These are phyloP conservation scores for Paecilomyces dactylethromorphus DNA, from an alignment of 2,329 filamentous ascomycete genomes.

Conservation along the genomic window DNA sequence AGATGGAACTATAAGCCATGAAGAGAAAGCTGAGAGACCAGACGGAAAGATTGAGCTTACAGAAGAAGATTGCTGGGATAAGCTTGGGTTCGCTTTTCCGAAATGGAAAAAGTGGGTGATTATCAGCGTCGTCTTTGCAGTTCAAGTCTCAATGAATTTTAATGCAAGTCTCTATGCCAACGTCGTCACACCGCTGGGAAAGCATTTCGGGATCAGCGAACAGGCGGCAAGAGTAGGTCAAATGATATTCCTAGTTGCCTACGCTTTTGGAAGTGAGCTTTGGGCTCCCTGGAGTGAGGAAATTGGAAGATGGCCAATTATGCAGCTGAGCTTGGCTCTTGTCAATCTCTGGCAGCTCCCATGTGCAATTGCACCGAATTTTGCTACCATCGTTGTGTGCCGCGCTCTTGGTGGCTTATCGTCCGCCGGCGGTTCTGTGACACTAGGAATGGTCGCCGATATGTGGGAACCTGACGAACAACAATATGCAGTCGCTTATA, in stretches of 20 bases:
- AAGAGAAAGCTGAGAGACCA: conserved; percentile 8
- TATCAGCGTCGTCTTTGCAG: conserved; percentile 60
- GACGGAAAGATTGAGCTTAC: conserved; percentile 34
- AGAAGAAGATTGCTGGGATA: conserved; percentile 55
- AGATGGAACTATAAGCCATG: background rate
- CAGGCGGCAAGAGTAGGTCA: conserved; percentile 66
- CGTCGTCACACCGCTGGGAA: conserved; percentile 54
- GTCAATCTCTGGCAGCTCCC: conserved; percentile 73
- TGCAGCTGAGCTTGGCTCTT: conserved; percentile 65
- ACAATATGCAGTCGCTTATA: conserved; percentile 54
- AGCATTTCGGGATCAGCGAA: conserved; percentile 60
- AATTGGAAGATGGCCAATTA: conserved; percentile 66
- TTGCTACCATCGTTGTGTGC: conserved; percentile 61
- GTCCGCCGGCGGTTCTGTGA: conserved; percentile 59
- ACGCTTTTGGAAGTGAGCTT: conserved; percentile 78
- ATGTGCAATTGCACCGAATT: conserved; percentile 66
- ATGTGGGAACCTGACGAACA: conserved; percentile 54
- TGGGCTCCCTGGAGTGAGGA: conserved; percentile 87
- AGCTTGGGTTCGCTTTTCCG: conserved; percentile 57
- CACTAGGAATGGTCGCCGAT: conserved; percentile 59
- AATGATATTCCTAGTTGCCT: conserved; percentile 68
- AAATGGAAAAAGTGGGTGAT: conserved; percentile 64
- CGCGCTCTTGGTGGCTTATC: conserved; percentile 58
- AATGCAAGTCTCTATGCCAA: conserved; percentile 69
- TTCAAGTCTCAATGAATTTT: conserved; percentile 72